phyloP scores from a whole-genome alignment of 306 rosid species.

The Abrus pulchellus region DNA sequence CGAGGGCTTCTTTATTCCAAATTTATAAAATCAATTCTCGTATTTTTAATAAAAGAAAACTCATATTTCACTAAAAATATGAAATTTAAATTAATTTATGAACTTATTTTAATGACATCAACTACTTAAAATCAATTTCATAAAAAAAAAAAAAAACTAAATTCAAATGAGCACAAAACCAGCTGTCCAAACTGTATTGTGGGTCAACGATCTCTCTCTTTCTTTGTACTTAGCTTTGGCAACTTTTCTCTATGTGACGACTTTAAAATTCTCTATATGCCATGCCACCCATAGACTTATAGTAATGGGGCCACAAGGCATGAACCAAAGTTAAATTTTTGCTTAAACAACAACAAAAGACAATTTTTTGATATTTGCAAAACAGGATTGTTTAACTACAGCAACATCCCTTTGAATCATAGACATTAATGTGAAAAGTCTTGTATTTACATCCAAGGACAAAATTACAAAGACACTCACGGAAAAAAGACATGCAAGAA shows the following conservation, averaged over 20 bases:
- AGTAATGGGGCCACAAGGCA: neutral
- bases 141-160: too few species aligned
- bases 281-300: neutral
- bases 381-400: constrained; percentile 46
- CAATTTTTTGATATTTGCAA: constrained; percentile 41
- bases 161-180: too few species aligned
- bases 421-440: constrained; percentile 31
- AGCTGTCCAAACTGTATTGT: neutral
- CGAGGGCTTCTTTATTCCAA: too few species aligned
- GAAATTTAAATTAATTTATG: too few species aligned
- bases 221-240: neutral
- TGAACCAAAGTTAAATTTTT: constrained; percentile 20
- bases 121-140: too few species aligned
- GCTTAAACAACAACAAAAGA: constrained; percentile 32
- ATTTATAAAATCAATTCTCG: too few species aligned
- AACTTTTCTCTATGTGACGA: neutral
- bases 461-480: constrained; percentile 35
- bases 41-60: too few species aligned
- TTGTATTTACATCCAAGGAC: constrained; percentile 44
- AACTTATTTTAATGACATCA: too few species aligned
- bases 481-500: constrained; percentile 32
- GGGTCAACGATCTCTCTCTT: neutral
- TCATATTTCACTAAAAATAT: too few species aligned
- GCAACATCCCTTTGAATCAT: constrained; percentile 23
- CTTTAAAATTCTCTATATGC: neutral